phyloP scores from a whole-genome alignment of 805 yeast genomes.

The Metahyphopichia silvanorum region DNA sequence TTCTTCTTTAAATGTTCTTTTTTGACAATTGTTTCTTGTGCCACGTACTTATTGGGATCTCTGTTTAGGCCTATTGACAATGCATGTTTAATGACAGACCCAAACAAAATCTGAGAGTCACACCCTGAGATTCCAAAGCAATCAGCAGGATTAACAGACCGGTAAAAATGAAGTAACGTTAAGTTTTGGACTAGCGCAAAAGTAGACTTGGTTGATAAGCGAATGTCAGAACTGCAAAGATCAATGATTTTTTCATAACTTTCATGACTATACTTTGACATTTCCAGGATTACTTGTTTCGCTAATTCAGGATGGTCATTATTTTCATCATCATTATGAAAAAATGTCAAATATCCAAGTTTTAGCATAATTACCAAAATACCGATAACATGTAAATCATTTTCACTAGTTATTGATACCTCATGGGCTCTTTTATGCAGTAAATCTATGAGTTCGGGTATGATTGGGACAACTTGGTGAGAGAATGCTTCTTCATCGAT shows the following conservation, averaged over 20 bases:
- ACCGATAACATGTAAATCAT: conserved; percentile 29
- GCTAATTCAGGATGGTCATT: conserved; percentile 27
- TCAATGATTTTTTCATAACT: conserved; percentile 27
- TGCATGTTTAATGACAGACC: conserved; percentile 35
- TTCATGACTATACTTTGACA: conserved; percentile 24
- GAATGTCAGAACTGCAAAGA: conserved; percentile 32
- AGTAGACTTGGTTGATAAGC: conserved; percentile 25
- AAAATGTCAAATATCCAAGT: conserved; percentile 36
- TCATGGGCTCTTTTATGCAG: conserved; percentile 14
- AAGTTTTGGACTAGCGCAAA: conserved; percentile 34
- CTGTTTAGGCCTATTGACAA: conserved; percentile 38
- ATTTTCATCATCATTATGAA: conserved; percentile 29
- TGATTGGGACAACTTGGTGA: too few species aligned
- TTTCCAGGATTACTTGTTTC: conserved; percentile 23
- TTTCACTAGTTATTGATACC: conserved; percentile 23
- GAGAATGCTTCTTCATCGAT: conserved; percentile 27
- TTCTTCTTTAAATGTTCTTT: conserved; percentile 19
- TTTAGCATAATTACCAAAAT: conserved; percentile 26
- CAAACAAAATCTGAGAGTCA: conserved; percentile 36
- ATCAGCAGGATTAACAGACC: conserved; percentile 39
- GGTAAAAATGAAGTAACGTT: conserved; percentile 29
- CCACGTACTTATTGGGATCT: conserved; percentile 31
- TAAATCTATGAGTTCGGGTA: conserved; percentile 24
- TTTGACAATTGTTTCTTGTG: conserved; percentile 28
- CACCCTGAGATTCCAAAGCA: conserved; percentile 39